Evolutionary conservation across 2,329 filamentous ascomycete genomes (phyloP).

Genomic region (Pseudogymnoascus sp.): DNA sequence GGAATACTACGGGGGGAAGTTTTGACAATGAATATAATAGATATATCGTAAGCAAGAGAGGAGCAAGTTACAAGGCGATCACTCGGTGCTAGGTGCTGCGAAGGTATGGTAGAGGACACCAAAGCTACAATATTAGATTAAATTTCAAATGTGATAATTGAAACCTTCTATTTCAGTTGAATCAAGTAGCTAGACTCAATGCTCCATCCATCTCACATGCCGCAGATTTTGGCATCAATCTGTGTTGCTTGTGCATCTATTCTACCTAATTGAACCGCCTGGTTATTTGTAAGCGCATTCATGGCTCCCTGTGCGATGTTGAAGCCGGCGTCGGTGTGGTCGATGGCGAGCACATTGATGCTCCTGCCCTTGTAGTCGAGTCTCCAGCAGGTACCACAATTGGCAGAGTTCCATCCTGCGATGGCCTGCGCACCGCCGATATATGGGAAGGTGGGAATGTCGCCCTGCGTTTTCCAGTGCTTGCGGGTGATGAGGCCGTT

Average conservation of each 20-base stretch:
- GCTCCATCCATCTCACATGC: conserved; percentile 22
- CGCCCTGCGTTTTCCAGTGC: conserved; percentile 50
- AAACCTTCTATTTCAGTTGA: no score
- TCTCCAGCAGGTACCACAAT: conserved; percentile 55
- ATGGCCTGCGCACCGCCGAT: conserved; percentile 49
- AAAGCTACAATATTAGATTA: no score
- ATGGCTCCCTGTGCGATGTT: conserved; percentile 53
- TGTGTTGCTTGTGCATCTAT: conserved; percentile 44
- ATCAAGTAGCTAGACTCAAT: no score
- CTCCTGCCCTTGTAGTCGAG: conserved; percentile 45
- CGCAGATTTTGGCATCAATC: conserved; percentile 41
- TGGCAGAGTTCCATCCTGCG: conserved; percentile 45
- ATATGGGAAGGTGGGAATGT: conserved; percentile 45
- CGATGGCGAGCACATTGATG: conserved; percentile 51
- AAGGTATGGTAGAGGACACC: no score
- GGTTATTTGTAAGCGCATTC: conserved; percentile 48
- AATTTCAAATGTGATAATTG: no score
- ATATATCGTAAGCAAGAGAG: no score
- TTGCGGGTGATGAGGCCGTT: conserved; percentile 59
- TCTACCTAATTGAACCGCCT: conserved; percentile 44
- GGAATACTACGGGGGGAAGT: no score
- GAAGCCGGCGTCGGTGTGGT: conserved; percentile 44
- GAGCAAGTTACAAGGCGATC: no score
- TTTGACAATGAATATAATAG: no score
- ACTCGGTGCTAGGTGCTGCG: no score